These are phyloP conservation scores for Apophysomyces ossiformis DNA, from an alignment of 371 early-diverging fungal species.

Conservation along the genomic window DNA sequence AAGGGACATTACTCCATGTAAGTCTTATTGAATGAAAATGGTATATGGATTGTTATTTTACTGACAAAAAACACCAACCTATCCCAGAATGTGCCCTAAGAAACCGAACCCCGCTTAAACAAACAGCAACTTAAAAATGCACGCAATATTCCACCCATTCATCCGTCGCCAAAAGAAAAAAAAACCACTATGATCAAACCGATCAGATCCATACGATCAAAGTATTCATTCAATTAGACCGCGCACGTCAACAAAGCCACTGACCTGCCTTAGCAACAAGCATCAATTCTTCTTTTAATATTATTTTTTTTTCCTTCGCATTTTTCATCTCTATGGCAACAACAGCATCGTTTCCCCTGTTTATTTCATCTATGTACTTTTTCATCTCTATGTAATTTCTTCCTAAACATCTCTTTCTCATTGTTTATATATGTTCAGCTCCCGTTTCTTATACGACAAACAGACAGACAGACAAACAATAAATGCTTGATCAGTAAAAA, in stretches of 20 bases:
- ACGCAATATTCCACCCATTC: not conserved
- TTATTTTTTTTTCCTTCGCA: conserved; percentile 12
- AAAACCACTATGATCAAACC: too few relatives aligned
- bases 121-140: conserved; percentile 4
- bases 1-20: conserved; percentile 56
- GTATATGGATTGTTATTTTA: too few relatives aligned
- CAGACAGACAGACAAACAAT: conserved; percentile 14
- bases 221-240: not conserved
- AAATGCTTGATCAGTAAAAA: conserved; percentile 7
- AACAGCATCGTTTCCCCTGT: conserved; percentile 10
- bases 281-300: not conserved
- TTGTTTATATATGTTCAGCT: conserved; percentile 10
- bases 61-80: too few relatives aligned
- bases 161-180: not conserved
- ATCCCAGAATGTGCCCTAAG: conserved; percentile 44
- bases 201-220: not conserved
- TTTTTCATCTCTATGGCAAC: conserved; percentile 7
- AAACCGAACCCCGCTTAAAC: conserved; percentile 32
- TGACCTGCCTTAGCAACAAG: not conserved
- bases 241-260: not conserved
- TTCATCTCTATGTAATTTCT: conserved; percentile 1
- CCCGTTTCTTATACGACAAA: conserved; percentile 14
- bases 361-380: conserved; percentile 9
- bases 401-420: conserved; percentile 5
- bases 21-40: conserved; percentile 11